Evolutionary conservation across 2,329 filamentous ascomycete genomes (phyloP), one percentile per base, ranked within the genome.

Genomic region (Malbranchea zuffiana): DNA sequence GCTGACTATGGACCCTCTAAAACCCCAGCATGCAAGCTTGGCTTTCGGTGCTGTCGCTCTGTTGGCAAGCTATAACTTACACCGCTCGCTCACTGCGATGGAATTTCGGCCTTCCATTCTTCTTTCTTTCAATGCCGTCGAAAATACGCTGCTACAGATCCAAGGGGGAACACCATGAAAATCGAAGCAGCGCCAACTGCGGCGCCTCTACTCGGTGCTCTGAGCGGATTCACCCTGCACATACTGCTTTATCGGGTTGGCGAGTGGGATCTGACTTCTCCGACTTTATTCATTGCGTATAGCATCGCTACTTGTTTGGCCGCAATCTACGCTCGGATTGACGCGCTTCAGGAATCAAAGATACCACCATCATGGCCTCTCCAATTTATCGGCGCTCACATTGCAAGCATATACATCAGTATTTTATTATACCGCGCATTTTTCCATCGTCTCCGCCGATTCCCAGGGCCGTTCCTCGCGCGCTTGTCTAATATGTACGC

Each of bases 381-480:
- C 7, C 28, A 31, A 18, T 31, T 31, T n/a, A 31, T 31, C 15
- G 8, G 13, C 12, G 28, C 28, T n/a, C 28, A 31, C 20, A 18
- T 37, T 16, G 18, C 8, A n/a, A 32, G 35, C 26, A 37, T 41
- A 6, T 41, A 35, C 21, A 19, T 15, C 3, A 53, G 50, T 35
- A 54, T 55, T 21, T 12, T 44, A 4, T 11, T 51, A 3, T 56
- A 56, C 35, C 48, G 53, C 19, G 31, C 35, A 3, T 50, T 48
- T 6, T 53, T 53, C 23, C 54, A 56, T 30, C 44, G 47, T 3
- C 42, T 55, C 1, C 35, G 26, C 7, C 32, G 35, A 2, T 56
- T 54, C 20, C 52, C 52, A 2, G 54, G 53, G 0, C 53, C 52
- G 1, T 19, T 47, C 4, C 12, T 42, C 1, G 50, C 51, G 6